These are phyloP conservation scores for Mucor lusitanicus DNA, from an alignment of 371 early-diverging fungal genomes.

Conservation along the genomic window DNA sequence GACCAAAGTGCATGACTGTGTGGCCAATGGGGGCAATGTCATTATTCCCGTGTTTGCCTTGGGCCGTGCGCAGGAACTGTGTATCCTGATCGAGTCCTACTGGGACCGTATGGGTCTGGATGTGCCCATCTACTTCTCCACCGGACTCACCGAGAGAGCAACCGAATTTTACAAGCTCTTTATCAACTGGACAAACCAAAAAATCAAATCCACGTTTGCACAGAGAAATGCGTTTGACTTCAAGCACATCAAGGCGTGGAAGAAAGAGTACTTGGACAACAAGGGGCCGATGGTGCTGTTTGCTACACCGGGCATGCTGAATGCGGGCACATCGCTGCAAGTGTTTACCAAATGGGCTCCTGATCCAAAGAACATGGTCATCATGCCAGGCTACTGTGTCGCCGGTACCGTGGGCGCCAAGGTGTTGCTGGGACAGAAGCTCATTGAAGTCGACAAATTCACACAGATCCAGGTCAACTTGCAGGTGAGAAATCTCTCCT, in stretches of 20 bases:
- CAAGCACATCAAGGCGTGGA: constrained; percentile 88
- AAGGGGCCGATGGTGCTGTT: constrained; percentile 93
- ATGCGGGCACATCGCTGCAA: constrained; percentile 80
- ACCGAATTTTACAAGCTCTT: constrained; percentile 93
- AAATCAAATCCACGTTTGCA: constrained; percentile 84
- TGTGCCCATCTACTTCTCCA: constrained; percentile 91
- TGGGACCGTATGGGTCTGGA: constrained; percentile 93
- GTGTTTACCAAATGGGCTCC: constrained; percentile 91
- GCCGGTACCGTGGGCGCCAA: constrained; percentile 96
- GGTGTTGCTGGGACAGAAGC: constrained; percentile 88
- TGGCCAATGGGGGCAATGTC: constrained; percentile 89
- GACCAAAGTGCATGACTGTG: constrained; percentile 88
- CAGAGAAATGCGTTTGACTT: constrained; percentile 94
- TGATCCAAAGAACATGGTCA: constrained; percentile 89
- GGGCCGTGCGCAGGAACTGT: constrained; percentile 96
- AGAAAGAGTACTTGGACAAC: constrained; percentile 64
- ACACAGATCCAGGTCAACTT: constrained; percentile 85
- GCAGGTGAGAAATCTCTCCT: constrained; percentile 94
- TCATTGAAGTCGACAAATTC: constrained; percentile 79
- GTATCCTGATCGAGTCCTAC: constrained; percentile 91
- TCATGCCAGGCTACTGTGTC: constrained; percentile 94
- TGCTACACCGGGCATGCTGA: constrained; percentile 96
- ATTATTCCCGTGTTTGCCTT: constrained; percentile 96
- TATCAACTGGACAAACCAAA: constrained; percentile 96
- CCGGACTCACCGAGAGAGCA: constrained; percentile 94